These are phyloP conservation scores for Aspergillus brunneoviolaceus DNA, from an alignment of 2,329 filamentous ascomycete genomes.

Conservation along the genomic window DNA sequence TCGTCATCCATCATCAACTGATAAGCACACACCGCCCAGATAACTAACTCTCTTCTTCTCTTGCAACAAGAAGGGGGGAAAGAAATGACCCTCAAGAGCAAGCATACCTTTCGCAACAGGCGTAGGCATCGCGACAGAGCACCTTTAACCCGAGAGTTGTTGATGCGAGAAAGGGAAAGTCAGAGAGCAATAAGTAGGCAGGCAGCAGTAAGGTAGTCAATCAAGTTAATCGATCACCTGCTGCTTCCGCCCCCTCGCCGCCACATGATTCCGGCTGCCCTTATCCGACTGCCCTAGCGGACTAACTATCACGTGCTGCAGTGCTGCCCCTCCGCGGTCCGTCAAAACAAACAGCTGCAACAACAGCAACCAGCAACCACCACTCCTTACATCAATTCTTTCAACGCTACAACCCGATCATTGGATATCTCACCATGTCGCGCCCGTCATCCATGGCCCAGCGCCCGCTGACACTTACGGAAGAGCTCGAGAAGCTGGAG, in stretches of 20 bases:
- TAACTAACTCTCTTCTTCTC: not conserved
- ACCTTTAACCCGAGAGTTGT: not conserved
- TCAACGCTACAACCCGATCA: not conserved
- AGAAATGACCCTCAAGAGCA: slow-evolving; percentile 5
- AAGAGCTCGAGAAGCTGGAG: slow-evolving; percentile 93
- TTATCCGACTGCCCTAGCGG: slow-evolving; percentile 36
- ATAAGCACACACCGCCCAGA: slow-evolving; percentile 35
- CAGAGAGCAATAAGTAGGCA: not conserved
- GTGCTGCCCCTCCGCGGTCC: slow-evolving; percentile 27
- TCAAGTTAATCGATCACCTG: not conserved
- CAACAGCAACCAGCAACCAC: not conserved
- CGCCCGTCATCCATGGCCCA: slow-evolving; percentile 49
- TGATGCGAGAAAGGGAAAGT: not conserved
- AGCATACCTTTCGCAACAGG: slow-evolving; percentile 50
- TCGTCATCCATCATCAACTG: slow-evolving; percentile 19
- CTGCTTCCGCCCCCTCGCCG: slow-evolving; percentile 20
- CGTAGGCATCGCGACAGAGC: slow-evolving; percentile 40
- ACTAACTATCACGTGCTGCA: slow-evolving; percentile 24
- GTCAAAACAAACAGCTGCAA: slow-evolving; percentile 19
- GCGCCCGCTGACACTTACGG: slow-evolving; percentile 74
- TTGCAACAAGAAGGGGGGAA: not conserved
- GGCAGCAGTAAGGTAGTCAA: not conserved
- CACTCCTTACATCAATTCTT: not conserved
- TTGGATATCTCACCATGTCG: slow-evolving; percentile 45
- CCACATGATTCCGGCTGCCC: slow-evolving; percentile 34